A percentile compares a stretch with the other conserved stretches of the same genome.
Conservation (phyloP, 2,329 filamentous ascomycete species). For the Calonectria pauciramosa region DNA sequence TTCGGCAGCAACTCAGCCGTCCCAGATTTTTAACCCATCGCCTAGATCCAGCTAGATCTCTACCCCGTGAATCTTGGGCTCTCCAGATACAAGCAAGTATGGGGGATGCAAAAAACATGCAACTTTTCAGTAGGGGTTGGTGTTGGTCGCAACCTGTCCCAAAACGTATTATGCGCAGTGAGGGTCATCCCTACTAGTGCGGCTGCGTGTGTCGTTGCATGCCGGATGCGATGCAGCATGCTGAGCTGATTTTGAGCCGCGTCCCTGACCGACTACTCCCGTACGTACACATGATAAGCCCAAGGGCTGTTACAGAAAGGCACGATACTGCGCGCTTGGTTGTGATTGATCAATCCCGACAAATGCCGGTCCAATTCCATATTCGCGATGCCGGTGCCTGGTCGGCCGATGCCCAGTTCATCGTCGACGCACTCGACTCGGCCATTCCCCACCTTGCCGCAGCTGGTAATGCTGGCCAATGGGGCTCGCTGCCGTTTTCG, state of each 20-base stretch:
- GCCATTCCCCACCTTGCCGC: constrained; percentile 45
- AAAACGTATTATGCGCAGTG: constrained; percentile 32
- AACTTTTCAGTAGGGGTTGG: not conserved
- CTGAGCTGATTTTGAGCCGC: constrained; percentile 31
- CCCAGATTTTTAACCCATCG: constrained; percentile 14
- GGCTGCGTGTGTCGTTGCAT: constrained; percentile 25
- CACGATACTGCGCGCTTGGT: not conserved
- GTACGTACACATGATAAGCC: constrained; percentile 32
- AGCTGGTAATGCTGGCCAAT: constrained; percentile 46
- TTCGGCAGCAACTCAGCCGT: constrained; percentile 11
- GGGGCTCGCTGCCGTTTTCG: constrained; percentile 45
- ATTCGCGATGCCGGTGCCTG: constrained; percentile 40
- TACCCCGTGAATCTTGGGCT: constrained; percentile 27
- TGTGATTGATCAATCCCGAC: constrained; percentile 26
- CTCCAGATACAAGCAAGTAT: constrained; percentile 17
- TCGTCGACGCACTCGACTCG: constrained; percentile 48
- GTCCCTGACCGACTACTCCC: constrained; percentile 20
- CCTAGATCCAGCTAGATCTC: constrained; percentile 20
- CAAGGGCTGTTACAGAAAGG: constrained; percentile 3
- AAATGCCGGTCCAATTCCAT: constrained; percentile 38
- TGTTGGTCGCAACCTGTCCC: constrained; percentile 22
- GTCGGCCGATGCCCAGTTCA: constrained; percentile 46
- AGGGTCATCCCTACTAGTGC: constrained; percentile 42
- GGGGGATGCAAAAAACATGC: constrained; percentile 9
- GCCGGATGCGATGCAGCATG: constrained; percentile 27